Conservation (phyloP, 331 rosid genomes). For the Quercus tomentella region DNA sequence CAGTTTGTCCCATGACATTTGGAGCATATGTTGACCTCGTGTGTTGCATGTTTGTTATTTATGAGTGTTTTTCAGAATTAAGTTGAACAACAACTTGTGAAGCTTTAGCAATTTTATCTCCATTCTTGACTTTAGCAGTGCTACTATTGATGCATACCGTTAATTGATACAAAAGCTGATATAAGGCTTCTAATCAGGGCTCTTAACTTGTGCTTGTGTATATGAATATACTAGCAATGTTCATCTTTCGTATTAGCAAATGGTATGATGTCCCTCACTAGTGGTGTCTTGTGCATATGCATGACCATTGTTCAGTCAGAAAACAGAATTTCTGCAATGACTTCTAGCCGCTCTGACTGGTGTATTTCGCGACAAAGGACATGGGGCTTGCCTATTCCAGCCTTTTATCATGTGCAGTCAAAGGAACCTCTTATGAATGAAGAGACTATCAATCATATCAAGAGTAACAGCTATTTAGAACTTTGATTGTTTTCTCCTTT, state of each 20-base stretch:
- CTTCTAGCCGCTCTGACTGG: conserved; percentile 94
- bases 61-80: neutral
- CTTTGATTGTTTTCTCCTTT: neutral
- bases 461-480: conserved; percentile 47
- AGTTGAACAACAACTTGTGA: neutral
- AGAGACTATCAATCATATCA: conserved; percentile 76
- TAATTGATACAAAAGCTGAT: neutral
- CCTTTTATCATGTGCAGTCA: conserved; percentile 78
- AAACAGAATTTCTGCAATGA: conserved; percentile 95
- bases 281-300: conserved; percentile 15
- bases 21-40: neutral
- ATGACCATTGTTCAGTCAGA: conserved; percentile 60
- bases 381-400: conserved; percentile 99
- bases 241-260: neutral
- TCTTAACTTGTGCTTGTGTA: neutral
- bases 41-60: neutral
- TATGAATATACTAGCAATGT: conserved; percentile 8
- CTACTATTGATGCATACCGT: neutral
- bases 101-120: neutral
- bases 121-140: neutral
- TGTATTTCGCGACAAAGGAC: conserved; percentile 98
- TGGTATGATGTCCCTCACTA: conserved; percentile 6
- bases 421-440: conserved; percentile 95
- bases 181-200: neutral
- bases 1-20: neutral